Conservation (phyloP, 768 basidiomycete species). For the Tremella yokohamensis region DNA sequence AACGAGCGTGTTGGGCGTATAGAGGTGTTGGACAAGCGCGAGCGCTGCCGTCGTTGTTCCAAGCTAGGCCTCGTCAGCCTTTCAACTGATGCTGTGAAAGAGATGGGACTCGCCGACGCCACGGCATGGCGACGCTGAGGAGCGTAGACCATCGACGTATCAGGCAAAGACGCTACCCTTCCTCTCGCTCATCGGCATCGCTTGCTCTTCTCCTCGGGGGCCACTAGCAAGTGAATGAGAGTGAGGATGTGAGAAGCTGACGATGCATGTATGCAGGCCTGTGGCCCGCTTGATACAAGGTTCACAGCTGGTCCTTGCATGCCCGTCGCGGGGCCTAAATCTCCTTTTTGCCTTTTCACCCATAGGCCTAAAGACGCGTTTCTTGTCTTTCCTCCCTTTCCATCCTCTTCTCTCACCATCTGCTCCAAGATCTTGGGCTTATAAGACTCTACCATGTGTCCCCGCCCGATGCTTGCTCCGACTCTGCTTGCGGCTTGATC, state of each 20-base stretch:
- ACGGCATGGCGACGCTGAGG: conserved; percentile 44
- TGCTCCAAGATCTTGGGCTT: too few relatives aligned
- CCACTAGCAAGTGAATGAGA: too few relatives aligned
- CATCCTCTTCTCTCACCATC: background rate
- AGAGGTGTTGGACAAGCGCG: conserved; percentile 34
- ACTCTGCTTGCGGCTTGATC: too few relatives aligned
- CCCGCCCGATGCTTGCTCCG: too few relatives aligned
- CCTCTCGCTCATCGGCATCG: too few relatives aligned
- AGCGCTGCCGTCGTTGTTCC: conserved; percentile 28
- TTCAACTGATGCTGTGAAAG: background rate
- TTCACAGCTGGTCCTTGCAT: too few relatives aligned
- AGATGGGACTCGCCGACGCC: conserved; percentile 26
- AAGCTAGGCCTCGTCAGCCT: conserved; percentile 18
- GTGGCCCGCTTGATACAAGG: too few relatives aligned
- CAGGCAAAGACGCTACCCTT: background rate
- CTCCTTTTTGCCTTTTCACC: conserved; percentile 1
- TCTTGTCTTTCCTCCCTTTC: background rate
- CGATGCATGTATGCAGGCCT: too few relatives aligned
- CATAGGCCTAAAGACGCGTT: background rate
- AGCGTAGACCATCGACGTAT: conserved; percentile 31
- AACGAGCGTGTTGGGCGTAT: conserved; percentile 36
- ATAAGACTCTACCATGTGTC: too few relatives aligned
- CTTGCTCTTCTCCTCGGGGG: too few relatives aligned
- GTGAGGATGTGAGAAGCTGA: too few relatives aligned
- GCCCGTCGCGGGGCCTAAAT: too few relatives aligned